Base-by-base conservation (phyloP, 2,329 filamentous ascomycete genomes). In the Xylariaceae sp. region DNA sequence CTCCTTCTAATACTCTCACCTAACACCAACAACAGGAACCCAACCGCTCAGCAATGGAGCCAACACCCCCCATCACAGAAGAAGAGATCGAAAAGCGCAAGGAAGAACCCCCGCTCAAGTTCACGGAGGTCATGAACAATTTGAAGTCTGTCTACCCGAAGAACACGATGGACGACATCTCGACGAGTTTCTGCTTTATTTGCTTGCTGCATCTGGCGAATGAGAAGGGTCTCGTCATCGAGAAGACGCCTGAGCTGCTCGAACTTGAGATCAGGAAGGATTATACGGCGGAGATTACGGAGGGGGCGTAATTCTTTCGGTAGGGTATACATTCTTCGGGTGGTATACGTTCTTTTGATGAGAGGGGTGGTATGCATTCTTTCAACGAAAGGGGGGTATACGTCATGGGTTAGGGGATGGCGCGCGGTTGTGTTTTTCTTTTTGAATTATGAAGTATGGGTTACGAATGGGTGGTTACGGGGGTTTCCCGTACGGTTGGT, bases 161-260 rank as follows among this genome's bases (percentile, higher is more conserved):
- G 73, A 82, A 89, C 66, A 85, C 86, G 61, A 90, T 99, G 85
- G 86, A 88, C 62, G 94, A 99, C 74, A 97, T 99, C 70, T 96
- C 92, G 42, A 99, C 94, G 0, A 95, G 84, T 64, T 88, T 78
- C 75, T 96, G 94, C 73, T 99, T 97, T 76, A 99, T 99, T 70
- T 95, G 90, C 69, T 76, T 96, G 59, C 77, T 97, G 65, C 92
- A 97, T 75, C 73, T 97, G 69, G 92, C 92, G 61, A 97, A 97
- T 75, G 92, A 97, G 72, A 93, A 95, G 77, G 92, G 92, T 0
- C 78, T 97, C 45, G 80, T 88, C 23, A 88, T 97, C 63, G 82
- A 88, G 65, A 84, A 84, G 67, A 81, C 81, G 9, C 75, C 78
- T 48, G 82, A 80, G 52, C 74, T 88, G 57, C 78, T 76, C 55